Evolutionary conservation across 1,139 yeast genomes (phyloP), one percentile per base, ranked within the genome.

Genomic region (Saccharomyces hybrid): DNA sequence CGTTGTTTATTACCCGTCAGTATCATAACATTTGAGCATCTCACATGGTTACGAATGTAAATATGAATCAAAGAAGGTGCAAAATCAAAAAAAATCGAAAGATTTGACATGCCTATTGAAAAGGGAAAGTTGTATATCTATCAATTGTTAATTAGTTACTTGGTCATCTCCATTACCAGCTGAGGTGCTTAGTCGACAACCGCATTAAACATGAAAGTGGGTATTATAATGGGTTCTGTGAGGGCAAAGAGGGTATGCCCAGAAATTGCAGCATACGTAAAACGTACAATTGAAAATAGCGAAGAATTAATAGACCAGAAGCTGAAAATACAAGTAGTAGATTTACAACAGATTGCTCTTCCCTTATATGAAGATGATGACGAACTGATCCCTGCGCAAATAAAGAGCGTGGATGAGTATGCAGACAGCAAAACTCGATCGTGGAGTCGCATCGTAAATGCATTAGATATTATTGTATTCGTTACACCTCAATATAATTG

Each of bases 401-500:
- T 64, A 13, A 63, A 61, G 13, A 50, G 49, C n/a, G 16, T 53
- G 7, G 55, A 55, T 9, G 57, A 57, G 13, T 66, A 66, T 54
- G 57, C 53, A 23, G 55, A 57, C 47, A 57, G 55, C 48, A 52
- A 56, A 27, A 56, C 68, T 3, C 55, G 52, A 46, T 51, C 47
- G 13, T 67, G 67, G 67, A 59, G 63, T 34, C 52, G 44, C 14
- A 60, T 57, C 48, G 54, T 69, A 27, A 48, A 51, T 8, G 42
- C 53, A 16, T 62, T 50, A 46, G 62, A 61, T 48, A 71, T 59
- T 4, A 63, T 62, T 55, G 61, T 70, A n/a, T 63, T 71, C 49
- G 66, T 71, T 5, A 52, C 67, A n/a, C 73, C 74, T 6, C 68
- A 70, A 56, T 71, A 71, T 59, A 71, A 71, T 53, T 60, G 69